Evolutionary conservation across 2,329 filamentous ascomycete genomes (phyloP), one percentile per base, ranked within the genome.

Genomic region (Lasiodiplodia citricola): DNA sequence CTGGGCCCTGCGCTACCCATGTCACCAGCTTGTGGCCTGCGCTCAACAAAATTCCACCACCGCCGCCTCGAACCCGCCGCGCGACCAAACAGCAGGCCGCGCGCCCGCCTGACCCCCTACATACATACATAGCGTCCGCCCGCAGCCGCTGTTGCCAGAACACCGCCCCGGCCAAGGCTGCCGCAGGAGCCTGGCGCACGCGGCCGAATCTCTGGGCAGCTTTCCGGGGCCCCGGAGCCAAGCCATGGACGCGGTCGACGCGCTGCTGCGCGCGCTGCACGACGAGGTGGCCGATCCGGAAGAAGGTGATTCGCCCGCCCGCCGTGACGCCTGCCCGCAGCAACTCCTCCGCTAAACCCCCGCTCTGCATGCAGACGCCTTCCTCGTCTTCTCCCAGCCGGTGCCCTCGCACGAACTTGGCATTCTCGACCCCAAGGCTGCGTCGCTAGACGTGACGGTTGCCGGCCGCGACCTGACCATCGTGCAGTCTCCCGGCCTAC

Each of bases 401-500:
- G 87, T 93, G 31, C 89, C 91, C 0, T 91, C 91, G 14, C 88
- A 89, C 67, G 90, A 94, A 7, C 68, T 69, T 25, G 68, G 68
- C 52, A 66, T 69, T 44, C 31, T 69, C 47, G 68, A 69, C 68
- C 38, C 37, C 56, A 62, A 62, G 35, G 54, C 68, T 35, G 50
- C 44, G 28, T 54, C 62, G 60, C 44, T 69, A 10, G 68, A 69
- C 6, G 77, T 97, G 69, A 85, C 86, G 41, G 86, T 98, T 70
- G 88, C 84, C 67, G 89, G 86, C 67, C 85, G 85, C 65, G 92
- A 97, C 75, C 88, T 93, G 69, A 87, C 86, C 41, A 91, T 98
- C 73, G 86, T 90, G 70, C 96, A 98, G 80, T 97, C 93, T 1
- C 95, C 94, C 0, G 88, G 89, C 11, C 85, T 98, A 11, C 86